phyloP scores from a whole-genome alignment of 176 grass and related monocot genomes.

The Bromus sterilis region DNA sequence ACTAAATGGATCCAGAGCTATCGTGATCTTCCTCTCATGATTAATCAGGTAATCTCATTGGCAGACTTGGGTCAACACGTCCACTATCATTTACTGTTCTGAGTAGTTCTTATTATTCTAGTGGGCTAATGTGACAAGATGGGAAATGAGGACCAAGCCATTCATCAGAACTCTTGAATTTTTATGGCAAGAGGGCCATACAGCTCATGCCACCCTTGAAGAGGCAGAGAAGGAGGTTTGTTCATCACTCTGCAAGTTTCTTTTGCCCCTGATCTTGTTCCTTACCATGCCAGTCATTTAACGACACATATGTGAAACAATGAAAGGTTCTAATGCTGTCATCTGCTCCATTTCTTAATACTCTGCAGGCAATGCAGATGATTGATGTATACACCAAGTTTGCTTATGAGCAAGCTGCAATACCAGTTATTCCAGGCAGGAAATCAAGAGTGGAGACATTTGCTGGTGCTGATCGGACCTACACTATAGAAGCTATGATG shows the following conservation, averaged over 20 bases:
- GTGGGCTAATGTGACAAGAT: constrained; percentile 99
- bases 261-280: neutral
- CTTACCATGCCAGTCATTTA: neutral
- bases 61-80: constrained; percentile 1
- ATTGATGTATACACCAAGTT: constrained; percentile 95
- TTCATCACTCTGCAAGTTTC: constrained; percentile 15
- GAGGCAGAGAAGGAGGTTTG: constrained; percentile 88
- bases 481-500: constrained; percentile 99
- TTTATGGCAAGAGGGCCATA: constrained; percentile 99
- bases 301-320: neutral
- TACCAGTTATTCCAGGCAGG: constrained; percentile 88
- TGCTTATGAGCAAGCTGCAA: constrained; percentile 86
- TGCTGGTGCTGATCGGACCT: constrained; percentile 78
- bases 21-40: constrained; percentile 96
- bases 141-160: constrained; percentile 99
- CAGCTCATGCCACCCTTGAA: constrained; percentile 86
- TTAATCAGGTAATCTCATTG: constrained; percentile 72
- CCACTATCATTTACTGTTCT: neutral
- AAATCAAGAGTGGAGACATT: constrained; percentile 95
- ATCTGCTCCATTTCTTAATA: neutral
- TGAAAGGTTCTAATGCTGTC: neutral
- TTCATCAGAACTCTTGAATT: constrained; percentile 98
- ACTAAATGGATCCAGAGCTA: constrained; percentile 99
- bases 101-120: constrained; percentile 25
- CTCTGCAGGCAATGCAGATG: constrained; percentile 90